Conservation (phyloP, 2,329 filamentous ascomycete species). For the Fusarium piperis region DNA sequence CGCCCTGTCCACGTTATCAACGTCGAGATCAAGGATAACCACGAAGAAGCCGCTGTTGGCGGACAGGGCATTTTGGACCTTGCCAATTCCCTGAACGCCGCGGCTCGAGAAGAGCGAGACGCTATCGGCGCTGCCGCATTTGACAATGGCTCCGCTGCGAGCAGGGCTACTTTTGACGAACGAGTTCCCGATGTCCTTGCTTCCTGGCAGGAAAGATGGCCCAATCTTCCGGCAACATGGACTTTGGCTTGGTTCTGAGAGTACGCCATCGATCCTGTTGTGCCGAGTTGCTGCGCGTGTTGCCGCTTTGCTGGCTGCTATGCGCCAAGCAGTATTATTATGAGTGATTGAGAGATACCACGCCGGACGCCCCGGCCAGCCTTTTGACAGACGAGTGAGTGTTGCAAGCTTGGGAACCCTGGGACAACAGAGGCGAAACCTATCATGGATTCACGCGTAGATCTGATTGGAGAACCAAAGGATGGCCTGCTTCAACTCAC, state of each 20-base stretch:
- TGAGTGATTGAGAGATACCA: not conserved
- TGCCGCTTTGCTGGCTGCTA: not conserved
- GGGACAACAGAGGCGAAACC: not conserved
- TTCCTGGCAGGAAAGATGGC: conserved; percentile 95
- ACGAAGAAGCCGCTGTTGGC: conserved; percentile 92
- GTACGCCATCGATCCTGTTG: not conserved
- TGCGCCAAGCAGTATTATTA: not conserved
- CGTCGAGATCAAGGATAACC: conserved; percentile 97
- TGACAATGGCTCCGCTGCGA: conserved; percentile 73
- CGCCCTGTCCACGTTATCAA: conserved; percentile 97
- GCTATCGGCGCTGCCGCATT: conserved; percentile 71
- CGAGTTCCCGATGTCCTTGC: conserved; percentile 90
- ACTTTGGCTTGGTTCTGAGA: conserved; percentile 90
- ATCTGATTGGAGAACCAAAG: not conserved
- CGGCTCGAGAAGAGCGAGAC: conserved; percentile 80
- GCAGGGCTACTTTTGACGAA: conserved; percentile 86
- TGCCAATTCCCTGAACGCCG: conserved; percentile 83
- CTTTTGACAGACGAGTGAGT: not conserved
- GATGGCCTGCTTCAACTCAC: not conserved
- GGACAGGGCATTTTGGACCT: conserved; percentile 93
- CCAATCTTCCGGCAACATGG: conserved; percentile 90
- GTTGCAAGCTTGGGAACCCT: not conserved
- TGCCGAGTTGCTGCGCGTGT: not conserved
- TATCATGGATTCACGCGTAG: not conserved
- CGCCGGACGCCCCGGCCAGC: not conserved